phyloP scores from a whole-genome alignment of 805 yeast species.

The Candida parachauliodes region DNA sequence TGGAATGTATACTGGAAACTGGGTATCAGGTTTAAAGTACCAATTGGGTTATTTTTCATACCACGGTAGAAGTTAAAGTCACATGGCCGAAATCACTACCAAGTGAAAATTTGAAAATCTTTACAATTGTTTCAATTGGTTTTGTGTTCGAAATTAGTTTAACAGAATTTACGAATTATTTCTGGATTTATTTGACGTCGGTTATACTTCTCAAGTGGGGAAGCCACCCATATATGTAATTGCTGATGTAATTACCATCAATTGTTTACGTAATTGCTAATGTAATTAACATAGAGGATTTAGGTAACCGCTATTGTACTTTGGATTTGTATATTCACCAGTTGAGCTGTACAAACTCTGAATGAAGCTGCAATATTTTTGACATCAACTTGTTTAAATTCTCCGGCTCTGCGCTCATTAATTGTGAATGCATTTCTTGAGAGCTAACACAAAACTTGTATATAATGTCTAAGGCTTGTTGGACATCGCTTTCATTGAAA shows the following conservation, averaged over 20 bases:
- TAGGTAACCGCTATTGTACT: too few relatives aligned
- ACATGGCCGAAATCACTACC: background rate
- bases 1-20: too few relatives aligned
- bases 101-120: too few relatives aligned
- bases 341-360: background rate
- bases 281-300: too few relatives aligned
- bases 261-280: too few relatives aligned
- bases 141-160: too few relatives aligned
- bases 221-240: too few relatives aligned
- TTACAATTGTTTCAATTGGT: too few relatives aligned
- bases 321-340: background rate
- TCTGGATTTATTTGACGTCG: too few relatives aligned
- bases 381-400: slow-evolving; percentile 4
- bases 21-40: background rate
- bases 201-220: too few relatives aligned
- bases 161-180: too few relatives aligned
- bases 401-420: background rate
- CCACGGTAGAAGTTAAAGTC: slow-evolving; percentile 3
- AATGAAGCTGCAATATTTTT: slow-evolving; percentile 2
- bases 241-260: too few relatives aligned
- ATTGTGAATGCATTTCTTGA: background rate
- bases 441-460: slow-evolving; percentile 1
- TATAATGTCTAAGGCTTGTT: background rate
- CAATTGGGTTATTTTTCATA: background rate
- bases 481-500: background rate